phyloP scores from a whole-genome alignment of 352 stramenopile genomes.

The Aphanomyces invadans region DNA sequence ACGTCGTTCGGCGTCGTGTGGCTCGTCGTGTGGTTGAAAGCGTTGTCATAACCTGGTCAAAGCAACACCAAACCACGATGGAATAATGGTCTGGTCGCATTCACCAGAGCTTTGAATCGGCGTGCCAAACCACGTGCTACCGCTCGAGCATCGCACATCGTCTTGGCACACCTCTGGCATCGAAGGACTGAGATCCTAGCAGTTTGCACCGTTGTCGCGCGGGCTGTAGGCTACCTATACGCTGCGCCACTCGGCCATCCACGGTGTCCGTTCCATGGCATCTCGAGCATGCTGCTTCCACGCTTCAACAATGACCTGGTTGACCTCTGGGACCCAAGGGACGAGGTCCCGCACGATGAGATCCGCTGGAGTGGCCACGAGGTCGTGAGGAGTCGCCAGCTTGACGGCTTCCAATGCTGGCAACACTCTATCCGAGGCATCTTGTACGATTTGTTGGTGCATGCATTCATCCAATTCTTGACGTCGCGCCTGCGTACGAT shows the following conservation, averaged over 20 bases:
- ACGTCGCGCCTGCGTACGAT: constrained; percentile 40
- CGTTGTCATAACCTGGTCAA: too few species aligned
- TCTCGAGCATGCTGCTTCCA: constrained; percentile 46
- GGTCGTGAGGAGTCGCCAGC: constrained; percentile 68
- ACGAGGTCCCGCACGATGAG: constrained; percentile 44
- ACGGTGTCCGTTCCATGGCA: constrained; percentile 39
- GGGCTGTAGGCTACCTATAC: too few species aligned
- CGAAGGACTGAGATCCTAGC: too few species aligned
- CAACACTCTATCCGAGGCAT: constrained; percentile 34
- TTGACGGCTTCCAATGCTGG: constrained; percentile 60
- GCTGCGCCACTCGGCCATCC: constrained; percentile 76
- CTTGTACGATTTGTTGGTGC: constrained; percentile 44
- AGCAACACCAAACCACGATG: too few species aligned
- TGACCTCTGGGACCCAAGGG: constrained; percentile 31
- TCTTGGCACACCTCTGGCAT: too few species aligned
- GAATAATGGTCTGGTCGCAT: too few species aligned
- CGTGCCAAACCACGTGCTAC: too few species aligned
- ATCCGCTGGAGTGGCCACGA: constrained; percentile 59
- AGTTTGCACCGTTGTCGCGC: too few species aligned
- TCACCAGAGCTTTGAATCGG: too few species aligned
- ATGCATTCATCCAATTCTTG: constrained; percentile 79
- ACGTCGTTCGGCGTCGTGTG: too few species aligned
- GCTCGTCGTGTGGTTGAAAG: too few species aligned
- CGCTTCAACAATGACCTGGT: constrained; percentile 27
- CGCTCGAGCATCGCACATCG: too few species aligned